These are phyloP conservation scores for Incumbomyces lentus DNA, from an alignment of 2,329 filamentous ascomycete species.

Conservation along the genomic window DNA sequence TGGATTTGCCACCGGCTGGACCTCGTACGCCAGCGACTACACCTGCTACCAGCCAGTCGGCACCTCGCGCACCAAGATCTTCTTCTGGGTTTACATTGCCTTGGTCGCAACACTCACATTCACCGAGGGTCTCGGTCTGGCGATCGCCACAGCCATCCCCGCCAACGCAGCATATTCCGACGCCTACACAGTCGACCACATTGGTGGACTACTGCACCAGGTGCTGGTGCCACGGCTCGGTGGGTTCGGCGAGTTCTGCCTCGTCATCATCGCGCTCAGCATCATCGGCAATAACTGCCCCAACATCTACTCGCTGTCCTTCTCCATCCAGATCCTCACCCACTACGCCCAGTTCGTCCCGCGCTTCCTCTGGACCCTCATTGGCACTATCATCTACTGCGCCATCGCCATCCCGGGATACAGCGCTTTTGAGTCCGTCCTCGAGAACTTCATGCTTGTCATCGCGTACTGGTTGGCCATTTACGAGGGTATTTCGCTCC, in stretches of 20 bases:
- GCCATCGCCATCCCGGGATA: constrained; percentile 63
- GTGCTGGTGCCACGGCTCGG: constrained; percentile 55
- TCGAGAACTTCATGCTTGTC: constrained; percentile 61
- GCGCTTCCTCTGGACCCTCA: constrained; percentile 33
- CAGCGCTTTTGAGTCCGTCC: constrained; percentile 50
- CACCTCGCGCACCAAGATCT: constrained; percentile 52
- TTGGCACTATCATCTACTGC: constrained; percentile 50
- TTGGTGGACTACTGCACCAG: constrained; percentile 57
- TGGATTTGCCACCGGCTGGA: constrained; percentile 64
- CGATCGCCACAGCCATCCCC: constrained; percentile 54
- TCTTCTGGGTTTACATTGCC: constrained; percentile 58
- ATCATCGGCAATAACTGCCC: constrained; percentile 63
- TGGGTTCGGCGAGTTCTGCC: constrained; percentile 61
- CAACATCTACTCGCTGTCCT: constrained; percentile 60
- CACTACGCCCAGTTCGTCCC: constrained; percentile 39
- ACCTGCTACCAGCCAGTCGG: constrained; percentile 64
- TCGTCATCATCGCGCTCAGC: constrained; percentile 54
- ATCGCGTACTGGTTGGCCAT: constrained; percentile 54
- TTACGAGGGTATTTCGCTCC: constrained; percentile 55
- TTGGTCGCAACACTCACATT: constrained; percentile 63
- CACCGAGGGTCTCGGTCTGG: constrained; percentile 62
- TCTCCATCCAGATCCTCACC: constrained; percentile 57
- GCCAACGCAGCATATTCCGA: constrained; percentile 44
- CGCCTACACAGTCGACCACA: constrained; percentile 47
- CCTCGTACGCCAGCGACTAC: constrained; percentile 65